Evolutionary conservation across 148 eudicot genomes (phyloP).

Genomic region (Vaccinium myrtillus): DNA sequence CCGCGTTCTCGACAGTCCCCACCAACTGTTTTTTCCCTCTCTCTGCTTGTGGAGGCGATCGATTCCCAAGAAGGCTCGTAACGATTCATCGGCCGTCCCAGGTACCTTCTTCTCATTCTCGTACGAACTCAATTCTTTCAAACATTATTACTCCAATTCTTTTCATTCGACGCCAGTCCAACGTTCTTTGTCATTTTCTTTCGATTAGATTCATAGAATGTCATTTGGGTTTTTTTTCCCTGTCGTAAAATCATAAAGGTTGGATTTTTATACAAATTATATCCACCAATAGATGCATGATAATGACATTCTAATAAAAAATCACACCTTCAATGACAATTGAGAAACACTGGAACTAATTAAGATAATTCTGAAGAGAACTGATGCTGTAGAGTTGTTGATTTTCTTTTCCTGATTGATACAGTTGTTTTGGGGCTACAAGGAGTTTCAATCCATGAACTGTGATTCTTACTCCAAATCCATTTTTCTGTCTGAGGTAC

Average conservation of each 20-base stretch:
- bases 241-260: not conserved
- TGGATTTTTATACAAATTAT: not conserved
- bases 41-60: not conserved
- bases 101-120: not conserved
- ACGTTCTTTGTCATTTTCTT: not conserved
- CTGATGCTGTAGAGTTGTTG: not conserved
- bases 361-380: not conserved
- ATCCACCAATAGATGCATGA: not conserved
- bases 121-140: not conserved
- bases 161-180: not conserved
- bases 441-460: not conserved
- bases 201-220: not conserved
- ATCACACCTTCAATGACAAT: not conserved
- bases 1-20: no score
- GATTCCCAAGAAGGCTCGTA: not conserved
- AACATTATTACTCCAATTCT: not conserved
- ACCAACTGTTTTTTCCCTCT: not conserved
- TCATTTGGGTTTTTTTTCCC: not conserved
- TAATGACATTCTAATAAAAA: not conserved
- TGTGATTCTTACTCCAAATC: not conserved
- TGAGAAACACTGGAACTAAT: not conserved
- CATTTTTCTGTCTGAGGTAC: not conserved
- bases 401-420: not conserved
- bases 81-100: not conserved
- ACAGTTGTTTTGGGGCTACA: not conserved